phyloP scores from a whole-genome alignment of 2,329 filamentous ascomycete species.

The Colletotrichum sp. region DNA sequence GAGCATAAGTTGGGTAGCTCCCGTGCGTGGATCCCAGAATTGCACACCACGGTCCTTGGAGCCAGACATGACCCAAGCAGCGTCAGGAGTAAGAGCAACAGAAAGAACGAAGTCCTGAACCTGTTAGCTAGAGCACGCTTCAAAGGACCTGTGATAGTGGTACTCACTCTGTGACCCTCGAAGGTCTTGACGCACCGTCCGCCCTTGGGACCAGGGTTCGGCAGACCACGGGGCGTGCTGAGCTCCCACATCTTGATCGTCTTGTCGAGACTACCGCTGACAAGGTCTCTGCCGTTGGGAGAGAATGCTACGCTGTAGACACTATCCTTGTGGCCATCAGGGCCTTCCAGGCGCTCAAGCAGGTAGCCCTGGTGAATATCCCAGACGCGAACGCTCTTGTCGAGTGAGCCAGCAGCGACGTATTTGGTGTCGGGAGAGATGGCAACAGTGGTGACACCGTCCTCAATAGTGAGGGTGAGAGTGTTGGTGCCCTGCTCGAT shows the following conservation, averaged over 20 bases:
- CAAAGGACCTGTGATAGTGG: background rate
- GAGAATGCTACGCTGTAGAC: slow-evolving; percentile 98
- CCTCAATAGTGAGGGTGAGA: slow-evolving; percentile 88
- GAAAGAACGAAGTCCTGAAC: slow-evolving; percentile 91
- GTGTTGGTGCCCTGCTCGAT: slow-evolving; percentile 84
- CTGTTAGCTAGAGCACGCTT: slow-evolving; percentile 29
- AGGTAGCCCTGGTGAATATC: slow-evolving; percentile 86
- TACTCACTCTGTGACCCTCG: slow-evolving; percentile 86
- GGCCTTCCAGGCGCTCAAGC: slow-evolving; percentile 89
- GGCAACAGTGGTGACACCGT: slow-evolving; percentile 96
- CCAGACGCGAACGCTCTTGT: slow-evolving; percentile 98
- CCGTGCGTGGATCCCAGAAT: slow-evolving; percentile 97
- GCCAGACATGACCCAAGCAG: slow-evolving; percentile 94
- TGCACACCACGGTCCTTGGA: slow-evolving; percentile 98
- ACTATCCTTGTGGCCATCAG: slow-evolving; percentile 94
- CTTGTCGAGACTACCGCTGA: slow-evolving; percentile 94
- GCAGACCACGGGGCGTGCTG: slow-evolving; percentile 71
- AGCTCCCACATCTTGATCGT: slow-evolving; percentile 99
- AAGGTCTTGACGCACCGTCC: slow-evolving; percentile 97
- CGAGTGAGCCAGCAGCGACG: slow-evolving; percentile 91
- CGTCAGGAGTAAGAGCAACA: slow-evolving; percentile 93
- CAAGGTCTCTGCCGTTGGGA: slow-evolving; percentile 89
- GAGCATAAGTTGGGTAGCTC: slow-evolving; percentile 95
- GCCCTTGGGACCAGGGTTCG: slow-evolving; percentile 74
- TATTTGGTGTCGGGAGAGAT: slow-evolving; percentile 95